phyloP scores from a whole-genome alignment of 1,139 yeast species.

The Geotrichum bryndzae region DNA sequence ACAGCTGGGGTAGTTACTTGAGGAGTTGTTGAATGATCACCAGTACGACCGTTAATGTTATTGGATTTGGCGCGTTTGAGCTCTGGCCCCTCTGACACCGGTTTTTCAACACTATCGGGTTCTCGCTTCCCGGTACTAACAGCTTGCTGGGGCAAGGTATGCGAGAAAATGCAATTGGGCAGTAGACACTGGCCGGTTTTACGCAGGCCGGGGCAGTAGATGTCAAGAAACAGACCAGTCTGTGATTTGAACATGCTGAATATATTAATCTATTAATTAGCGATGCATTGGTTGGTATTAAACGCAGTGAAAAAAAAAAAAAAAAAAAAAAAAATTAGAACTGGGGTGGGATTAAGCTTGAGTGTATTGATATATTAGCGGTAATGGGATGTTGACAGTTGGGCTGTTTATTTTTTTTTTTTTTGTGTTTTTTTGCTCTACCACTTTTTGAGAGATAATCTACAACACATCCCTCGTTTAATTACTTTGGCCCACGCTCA shows the following conservation, averaged over 20 bases:
- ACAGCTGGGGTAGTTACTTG: not conserved
- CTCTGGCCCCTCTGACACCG: not conserved
- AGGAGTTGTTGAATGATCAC: not conserved
- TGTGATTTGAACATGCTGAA: conserved; percentile 21
- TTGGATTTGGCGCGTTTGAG: not conserved
- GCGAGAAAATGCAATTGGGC: conserved; percentile 31
- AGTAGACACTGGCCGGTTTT: conserved; percentile 23
- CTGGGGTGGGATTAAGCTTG: not conserved
- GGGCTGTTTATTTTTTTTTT: not conserved
- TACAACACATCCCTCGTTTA: not conserved
- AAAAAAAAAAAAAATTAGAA: not conserved
- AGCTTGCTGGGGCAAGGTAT: conserved; percentile 12
- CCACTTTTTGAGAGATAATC: not conserved
- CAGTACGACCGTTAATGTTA: not conserved
- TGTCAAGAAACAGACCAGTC: conserved; percentile 17
- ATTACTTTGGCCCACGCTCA: not conserved
- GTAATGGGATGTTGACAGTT: not conserved
- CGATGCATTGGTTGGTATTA: not conserved
- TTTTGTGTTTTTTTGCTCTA: not conserved
- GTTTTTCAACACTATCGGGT: not conserved
- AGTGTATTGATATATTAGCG: not conserved
- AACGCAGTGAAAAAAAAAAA: not conserved
- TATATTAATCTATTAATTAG: not conserved
- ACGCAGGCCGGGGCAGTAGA: conserved; percentile 28
- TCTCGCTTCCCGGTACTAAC: not conserved